Conservation (phyloP, 1,139 yeast genomes). For the Suhomyces taliae region DNA sequence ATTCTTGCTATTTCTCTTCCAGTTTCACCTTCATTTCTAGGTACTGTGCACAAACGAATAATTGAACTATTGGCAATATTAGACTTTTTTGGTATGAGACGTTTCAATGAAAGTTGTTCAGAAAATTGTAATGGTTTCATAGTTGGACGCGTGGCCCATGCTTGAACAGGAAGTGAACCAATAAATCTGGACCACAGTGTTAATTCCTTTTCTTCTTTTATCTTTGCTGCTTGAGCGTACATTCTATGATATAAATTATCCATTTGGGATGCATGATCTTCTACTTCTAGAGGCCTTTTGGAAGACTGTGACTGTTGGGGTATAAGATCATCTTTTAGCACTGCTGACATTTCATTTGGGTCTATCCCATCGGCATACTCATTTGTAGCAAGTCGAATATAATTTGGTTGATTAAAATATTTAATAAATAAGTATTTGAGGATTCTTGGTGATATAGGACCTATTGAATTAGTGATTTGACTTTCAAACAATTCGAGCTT, state of each 20-base stretch:
- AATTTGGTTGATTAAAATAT: constrained; percentile 24
- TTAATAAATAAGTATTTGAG: constrained; percentile 23
- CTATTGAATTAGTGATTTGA: constrained; percentile 24
- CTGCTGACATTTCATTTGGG: constrained; percentile 11
- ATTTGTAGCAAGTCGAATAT: constrained; percentile 29
- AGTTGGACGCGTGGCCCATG: constrained; percentile 84
- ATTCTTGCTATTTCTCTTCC: constrained; percentile 73
- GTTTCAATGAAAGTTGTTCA: constrained; percentile 44
- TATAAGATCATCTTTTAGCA: constrained; percentile 4
- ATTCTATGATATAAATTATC: constrained; percentile 17
- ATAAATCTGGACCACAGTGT: constrained; percentile 42
- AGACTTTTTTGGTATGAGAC: constrained; percentile 30
- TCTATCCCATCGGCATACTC: constrained; percentile 26
- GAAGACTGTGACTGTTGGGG: constrained; percentile 4
- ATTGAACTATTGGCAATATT: constrained; percentile 23
- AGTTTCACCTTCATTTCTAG: constrained; percentile 18
- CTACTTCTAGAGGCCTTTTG: constrained; percentile 6
- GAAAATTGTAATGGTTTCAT: constrained; percentile 51
- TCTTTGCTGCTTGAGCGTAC: constrained; percentile 13
- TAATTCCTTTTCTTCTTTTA: constrained; percentile 15
- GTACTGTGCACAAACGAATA: constrained; percentile 33
- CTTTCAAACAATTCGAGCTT: constrained; percentile 20
- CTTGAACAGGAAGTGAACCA: constrained; percentile 72
- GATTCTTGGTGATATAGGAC: constrained; percentile 18
- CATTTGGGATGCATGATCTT: constrained; percentile 8